Evolutionary conservation across 1,139 yeast genomes (phyloP), one percentile per base, ranked within the genome.

Genomic region (Taphrina wiesneri): DNA sequence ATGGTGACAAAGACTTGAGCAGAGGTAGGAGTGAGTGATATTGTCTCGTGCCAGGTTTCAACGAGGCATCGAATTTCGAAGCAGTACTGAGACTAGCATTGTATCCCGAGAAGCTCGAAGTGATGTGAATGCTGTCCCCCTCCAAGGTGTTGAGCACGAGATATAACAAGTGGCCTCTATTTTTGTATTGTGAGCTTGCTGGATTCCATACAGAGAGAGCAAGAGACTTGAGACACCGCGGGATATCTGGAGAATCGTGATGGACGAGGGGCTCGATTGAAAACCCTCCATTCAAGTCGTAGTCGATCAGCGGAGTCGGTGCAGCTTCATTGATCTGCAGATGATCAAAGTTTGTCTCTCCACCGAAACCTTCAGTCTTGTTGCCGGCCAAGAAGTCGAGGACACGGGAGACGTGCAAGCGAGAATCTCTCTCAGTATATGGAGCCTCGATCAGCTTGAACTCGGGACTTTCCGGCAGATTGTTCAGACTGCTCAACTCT

Each of bases 171-270:
- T 92, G 96, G 30, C 98, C 99, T 74, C 82, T 83, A 67, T 79
- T 78, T 74, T 83, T 86, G 32, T 78, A 76, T 56, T 82, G 79
- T 5, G 85, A 80, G n/a, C 96, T 91, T 21, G 87, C 90, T 13
- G 96, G 95, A 70, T 90, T 86, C 95, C 97, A 92, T 67, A 85
- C 85, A n/a, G 97, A 88, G 60, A 90, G 75, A 65, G 81, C 78
- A 63, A 88, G 78, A 0, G 86, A 81, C 70, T 81, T 82, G 56
- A 43, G 69, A 67, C 59, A 65, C 64, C 56, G 67, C 46, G 59
- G 61, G 65, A 66, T 32, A 39, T 70, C 67, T 63, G 70, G 67
- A 15, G 73, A 60, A 28, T 71, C 72, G 17, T 49, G 56, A 9
- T 25, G 39, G 11, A 26, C 47, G 54, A 53, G 28, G 23, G 43